Conservation (phyloP, 257 asterid genomes). For the Solanum sejunctum region DNA sequence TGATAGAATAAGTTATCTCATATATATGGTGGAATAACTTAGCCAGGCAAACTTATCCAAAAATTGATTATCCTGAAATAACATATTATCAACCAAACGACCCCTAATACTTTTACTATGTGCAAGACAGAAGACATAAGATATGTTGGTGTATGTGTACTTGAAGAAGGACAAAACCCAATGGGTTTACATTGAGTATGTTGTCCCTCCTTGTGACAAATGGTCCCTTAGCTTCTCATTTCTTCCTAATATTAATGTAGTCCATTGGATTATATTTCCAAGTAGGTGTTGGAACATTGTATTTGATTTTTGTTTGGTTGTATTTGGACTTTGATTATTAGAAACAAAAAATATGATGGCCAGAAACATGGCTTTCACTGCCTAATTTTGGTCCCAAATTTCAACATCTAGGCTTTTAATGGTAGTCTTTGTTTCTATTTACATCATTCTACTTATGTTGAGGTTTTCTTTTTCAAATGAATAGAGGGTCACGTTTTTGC, state of each 20-base stretch:
- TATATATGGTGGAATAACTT: no score
- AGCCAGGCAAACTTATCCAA: no score
- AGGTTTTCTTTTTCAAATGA: not conserved
- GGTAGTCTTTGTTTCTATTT: not conserved
- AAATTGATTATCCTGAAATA: no score
- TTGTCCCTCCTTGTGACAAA: not conserved
- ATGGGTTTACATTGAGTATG: not conserved
- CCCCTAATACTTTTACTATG: not conserved
- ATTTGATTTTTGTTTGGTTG: not conserved
- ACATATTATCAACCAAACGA: no score
- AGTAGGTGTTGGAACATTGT: not conserved
- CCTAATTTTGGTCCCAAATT: not conserved
- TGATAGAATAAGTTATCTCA: no score
- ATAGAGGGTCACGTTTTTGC: not conserved
- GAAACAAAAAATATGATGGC: not conserved
- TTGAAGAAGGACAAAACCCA: not conserved
- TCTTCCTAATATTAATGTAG: not conserved
- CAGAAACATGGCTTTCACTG: not conserved
- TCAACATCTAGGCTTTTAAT: not conserved
- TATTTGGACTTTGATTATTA: not conserved
- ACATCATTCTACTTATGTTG: not conserved
- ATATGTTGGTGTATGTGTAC: not conserved
- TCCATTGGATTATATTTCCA: not conserved
- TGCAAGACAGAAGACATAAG: not conserved
- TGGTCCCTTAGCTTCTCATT: not conserved